Conservation (phyloP, 176 grass and related monocot genomes). For the Aegilops longissima region DNA sequence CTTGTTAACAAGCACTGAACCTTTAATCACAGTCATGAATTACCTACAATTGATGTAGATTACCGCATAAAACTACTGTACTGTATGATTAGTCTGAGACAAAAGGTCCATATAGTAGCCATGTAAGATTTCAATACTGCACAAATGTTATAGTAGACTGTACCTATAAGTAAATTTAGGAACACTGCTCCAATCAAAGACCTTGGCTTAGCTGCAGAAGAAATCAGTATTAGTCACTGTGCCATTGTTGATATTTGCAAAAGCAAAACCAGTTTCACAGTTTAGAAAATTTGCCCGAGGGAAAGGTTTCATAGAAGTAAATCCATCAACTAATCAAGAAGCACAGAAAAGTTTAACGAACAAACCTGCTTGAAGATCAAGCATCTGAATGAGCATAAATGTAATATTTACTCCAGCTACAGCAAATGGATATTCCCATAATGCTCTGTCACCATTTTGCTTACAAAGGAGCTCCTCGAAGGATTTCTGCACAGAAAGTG, state of each 20-base stretch:
- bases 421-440: slow-evolving; percentile 86
- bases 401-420: slow-evolving; percentile 91
- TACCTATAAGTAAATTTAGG: slow-evolving; percentile 77
- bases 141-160: slow-evolving; percentile 9
- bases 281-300: neutral
- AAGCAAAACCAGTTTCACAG: slow-evolving; percentile 9
- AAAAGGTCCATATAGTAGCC: slow-evolving; percentile 10
- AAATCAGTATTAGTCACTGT: slow-evolving; percentile 26
- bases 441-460: slow-evolving; percentile 57
- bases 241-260: neutral
- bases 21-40: neutral
- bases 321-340: slow-evolving; percentile 27
- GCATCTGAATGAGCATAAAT: slow-evolving; percentile 90
- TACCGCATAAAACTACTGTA: neutral
- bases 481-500: slow-evolving; percentile 50
- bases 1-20: neutral
- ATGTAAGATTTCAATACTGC: slow-evolving; percentile 1
- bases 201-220: slow-evolving; percentile 65
- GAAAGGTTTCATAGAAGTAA: neutral
- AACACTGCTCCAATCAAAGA: slow-evolving; percentile 79
- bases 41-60: neutral
- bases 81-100: neutral
- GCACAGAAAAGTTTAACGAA: slow-evolving; percentile 19
- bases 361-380: slow-evolving; percentile 80
- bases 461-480: slow-evolving; percentile 74